phyloP scores from a whole-genome alignment of 352 stramenopile species.

The Phytophthora agathidicida region DNA sequence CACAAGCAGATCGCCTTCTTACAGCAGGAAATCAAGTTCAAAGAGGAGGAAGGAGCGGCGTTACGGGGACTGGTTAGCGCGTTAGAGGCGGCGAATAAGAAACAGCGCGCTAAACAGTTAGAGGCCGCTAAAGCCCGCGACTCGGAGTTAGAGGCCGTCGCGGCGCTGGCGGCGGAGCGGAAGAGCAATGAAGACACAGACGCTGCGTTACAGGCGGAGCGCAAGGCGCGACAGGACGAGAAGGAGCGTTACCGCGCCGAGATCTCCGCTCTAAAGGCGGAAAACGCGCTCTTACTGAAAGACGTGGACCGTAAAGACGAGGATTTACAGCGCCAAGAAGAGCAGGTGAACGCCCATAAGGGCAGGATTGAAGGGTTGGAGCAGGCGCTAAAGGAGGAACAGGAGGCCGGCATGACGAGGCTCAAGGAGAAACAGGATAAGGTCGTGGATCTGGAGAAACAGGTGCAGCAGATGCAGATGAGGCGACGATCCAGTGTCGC shows the following conservation, averaged over 20 bases:
- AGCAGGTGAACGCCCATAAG: slow-evolving; percentile 70
- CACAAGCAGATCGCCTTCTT: slow-evolving; percentile 87
- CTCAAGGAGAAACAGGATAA: slow-evolving; percentile 79
- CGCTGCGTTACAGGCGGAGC: slow-evolving; percentile 41
- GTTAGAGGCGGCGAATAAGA: slow-evolving; percentile 83
- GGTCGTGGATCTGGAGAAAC: slow-evolving; percentile 63
- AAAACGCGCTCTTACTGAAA: slow-evolving; percentile 78
- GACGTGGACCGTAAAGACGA: slow-evolving; percentile 76
- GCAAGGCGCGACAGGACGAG: slow-evolving; percentile 38
- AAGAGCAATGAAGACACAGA: slow-evolving; percentile 48
- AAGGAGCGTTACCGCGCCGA: slow-evolving; percentile 54
- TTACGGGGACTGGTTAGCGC: slow-evolving; percentile 73
- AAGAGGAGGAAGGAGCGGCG: slow-evolving; percentile 81
- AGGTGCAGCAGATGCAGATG: slow-evolving; percentile 69
- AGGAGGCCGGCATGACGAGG: slow-evolving; percentile 65
- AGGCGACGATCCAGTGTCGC: slow-evolving; percentile 55
- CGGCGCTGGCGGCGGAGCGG: slow-evolving; percentile 35
- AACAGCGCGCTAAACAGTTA: slow-evolving; percentile 69
- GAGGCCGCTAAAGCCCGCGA: slow-evolving; percentile 49
- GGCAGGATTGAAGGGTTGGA: slow-evolving; percentile 65
- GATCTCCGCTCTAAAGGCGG: slow-evolving; percentile 65
- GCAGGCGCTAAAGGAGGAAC: slow-evolving; percentile 60
- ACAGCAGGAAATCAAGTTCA: slow-evolving; percentile 88
- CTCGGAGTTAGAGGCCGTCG: slow-evolving; percentile 26
- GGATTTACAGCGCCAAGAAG: slow-evolving; percentile 66